phyloP scores from a whole-genome alignment of 129 eudicot species.

The Saussurea involucrata region DNA sequence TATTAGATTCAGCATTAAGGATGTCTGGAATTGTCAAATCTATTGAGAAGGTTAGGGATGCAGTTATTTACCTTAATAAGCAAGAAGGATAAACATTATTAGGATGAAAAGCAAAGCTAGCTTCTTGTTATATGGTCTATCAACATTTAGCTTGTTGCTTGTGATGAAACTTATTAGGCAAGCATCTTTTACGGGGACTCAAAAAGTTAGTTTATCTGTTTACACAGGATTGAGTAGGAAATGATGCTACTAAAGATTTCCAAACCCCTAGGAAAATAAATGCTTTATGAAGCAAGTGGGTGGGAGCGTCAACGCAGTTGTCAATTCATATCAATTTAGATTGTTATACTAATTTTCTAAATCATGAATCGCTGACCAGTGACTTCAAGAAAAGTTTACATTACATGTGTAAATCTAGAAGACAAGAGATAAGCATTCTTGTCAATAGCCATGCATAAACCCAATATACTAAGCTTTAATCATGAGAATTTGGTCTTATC shows the following conservation, averaged over 20 bases:
- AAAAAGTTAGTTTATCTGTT: neutral
- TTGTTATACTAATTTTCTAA: neutral
- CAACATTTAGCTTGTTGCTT: conserved; percentile 7
- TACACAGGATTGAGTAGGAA: neutral
- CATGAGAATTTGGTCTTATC: neutral
- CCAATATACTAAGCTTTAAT: neutral
- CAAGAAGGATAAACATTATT: neutral
- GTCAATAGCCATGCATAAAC: neutral
- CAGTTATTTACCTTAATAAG: neutral
- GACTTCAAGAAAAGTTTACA: neutral
- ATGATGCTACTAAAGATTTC: neutral
- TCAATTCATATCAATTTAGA: neutral
- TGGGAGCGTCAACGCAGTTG: neutral
- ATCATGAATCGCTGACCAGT: neutral
- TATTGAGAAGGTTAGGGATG: conserved; percentile 7
- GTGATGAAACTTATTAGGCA: neutral
- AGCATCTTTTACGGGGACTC: neutral
- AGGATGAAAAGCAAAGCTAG: conserved; percentile 2
- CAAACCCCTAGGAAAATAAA: neutral
- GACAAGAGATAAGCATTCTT: neutral
- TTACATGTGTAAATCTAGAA: neutral
- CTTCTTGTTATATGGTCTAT: neutral
- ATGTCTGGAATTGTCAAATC: neutral
- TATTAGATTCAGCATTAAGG: neutral
- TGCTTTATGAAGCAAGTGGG: neutral